Percentiles rank a stretch among this genome's conserved stretches.
phyloP scores from a whole-genome alignment of 148 eudicot genomes.

The Vaccinium vitisidaea region DNA sequence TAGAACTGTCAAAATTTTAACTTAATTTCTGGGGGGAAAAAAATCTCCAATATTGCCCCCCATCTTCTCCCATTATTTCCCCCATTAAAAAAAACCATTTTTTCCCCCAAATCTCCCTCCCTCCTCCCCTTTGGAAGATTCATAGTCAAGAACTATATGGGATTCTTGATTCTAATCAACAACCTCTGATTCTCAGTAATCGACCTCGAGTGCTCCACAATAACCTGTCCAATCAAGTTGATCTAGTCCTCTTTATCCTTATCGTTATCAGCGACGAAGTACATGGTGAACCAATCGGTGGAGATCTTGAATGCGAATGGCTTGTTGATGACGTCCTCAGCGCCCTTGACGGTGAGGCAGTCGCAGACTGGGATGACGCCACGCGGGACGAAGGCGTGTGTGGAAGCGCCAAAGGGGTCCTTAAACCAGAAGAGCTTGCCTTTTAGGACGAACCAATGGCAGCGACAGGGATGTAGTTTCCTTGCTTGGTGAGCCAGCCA shows the following conservation, averaged over 20 bases:
- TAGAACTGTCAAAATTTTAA: too few relatives aligned
- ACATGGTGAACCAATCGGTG: too few relatives aligned
- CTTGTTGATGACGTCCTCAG: constrained; percentile 67
- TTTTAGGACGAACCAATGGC: not conserved
- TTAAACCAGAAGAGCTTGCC: constrained; percentile 90
- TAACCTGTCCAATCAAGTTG: constrained; percentile 74
- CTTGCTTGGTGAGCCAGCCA: constrained; percentile 42
- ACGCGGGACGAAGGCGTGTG: constrained; percentile 47
- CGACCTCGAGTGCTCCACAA: constrained; percentile 72
- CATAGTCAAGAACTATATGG: too few relatives aligned
- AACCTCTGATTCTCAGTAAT: constrained; percentile 57
- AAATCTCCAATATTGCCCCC: too few relatives aligned
- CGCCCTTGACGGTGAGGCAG: constrained; percentile 73
- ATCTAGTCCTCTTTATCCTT: constrained; percentile 92
- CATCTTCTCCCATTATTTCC: too few relatives aligned
- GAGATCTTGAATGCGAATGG: constrained; percentile 50
- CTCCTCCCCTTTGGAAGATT: too few relatives aligned
- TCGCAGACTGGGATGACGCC: constrained; percentile 60
- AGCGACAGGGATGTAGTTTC: too few relatives aligned
- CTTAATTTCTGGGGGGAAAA: too few relatives aligned
- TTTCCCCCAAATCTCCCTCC: too few relatives aligned
- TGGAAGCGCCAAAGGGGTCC: constrained; percentile 41
- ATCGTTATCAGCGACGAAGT: constrained; percentile 32
- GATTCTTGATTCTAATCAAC: constrained; percentile 5
- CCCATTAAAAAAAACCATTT: too few relatives aligned